These are phyloP conservation scores for Colletotrichum destructivum DNA, from an alignment of 2,329 filamentous ascomycete species.

Conservation along the genomic window DNA sequence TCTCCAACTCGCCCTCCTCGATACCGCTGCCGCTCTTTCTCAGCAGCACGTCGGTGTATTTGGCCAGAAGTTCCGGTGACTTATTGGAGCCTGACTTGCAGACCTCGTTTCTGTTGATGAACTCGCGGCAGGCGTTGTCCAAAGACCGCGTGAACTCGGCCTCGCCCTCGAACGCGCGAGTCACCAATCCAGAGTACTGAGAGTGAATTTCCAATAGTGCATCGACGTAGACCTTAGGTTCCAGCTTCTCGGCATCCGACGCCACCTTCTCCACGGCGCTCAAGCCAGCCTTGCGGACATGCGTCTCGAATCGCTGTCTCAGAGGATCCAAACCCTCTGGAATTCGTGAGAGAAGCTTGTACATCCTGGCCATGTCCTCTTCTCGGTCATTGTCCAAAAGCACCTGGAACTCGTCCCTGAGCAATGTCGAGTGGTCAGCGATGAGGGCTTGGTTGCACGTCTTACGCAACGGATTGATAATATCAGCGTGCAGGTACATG, in stretches of 20 bases:
- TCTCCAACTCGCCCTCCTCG: slow-evolving; percentile 94
- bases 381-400: slow-evolving; percentile 94
- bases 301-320: slow-evolving; percentile 88
- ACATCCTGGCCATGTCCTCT: slow-evolving; percentile 97
- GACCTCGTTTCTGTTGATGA: slow-evolving; percentile 97
- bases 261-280: slow-evolving; percentile 93
- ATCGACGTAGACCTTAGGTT: slow-evolving; percentile 97
- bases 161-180: slow-evolving; percentile 93
- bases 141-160: slow-evolving; percentile 96
- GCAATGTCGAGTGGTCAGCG: slow-evolving; percentile 85
- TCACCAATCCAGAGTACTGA: slow-evolving; percentile 92
- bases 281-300: slow-evolving; percentile 91
- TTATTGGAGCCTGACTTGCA: slow-evolving; percentile 95
- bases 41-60: slow-evolving; percentile 93
- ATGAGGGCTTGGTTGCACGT: slow-evolving; percentile 92
- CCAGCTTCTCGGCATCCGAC: slow-evolving; percentile 86
- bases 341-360: slow-evolving; percentile 89
- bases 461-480: slow-evolving; percentile 86
- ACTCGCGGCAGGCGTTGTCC: slow-evolving; percentile 97
- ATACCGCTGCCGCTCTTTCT: slow-evolving; percentile 94
- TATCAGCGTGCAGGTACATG: slow-evolving; percentile 93
- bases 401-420: slow-evolving; percentile 95
- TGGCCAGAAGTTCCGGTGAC: slow-evolving; percentile 93
- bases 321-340: slow-evolving; percentile 93
- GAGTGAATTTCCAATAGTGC: slow-evolving; percentile 94